Percentiles rank a stretch among this genome's conserved stretches.
phyloP scores from a whole-genome alignment of 2,329 filamentous ascomycete species.

The Arthrobotrys entomopaga region DNA sequence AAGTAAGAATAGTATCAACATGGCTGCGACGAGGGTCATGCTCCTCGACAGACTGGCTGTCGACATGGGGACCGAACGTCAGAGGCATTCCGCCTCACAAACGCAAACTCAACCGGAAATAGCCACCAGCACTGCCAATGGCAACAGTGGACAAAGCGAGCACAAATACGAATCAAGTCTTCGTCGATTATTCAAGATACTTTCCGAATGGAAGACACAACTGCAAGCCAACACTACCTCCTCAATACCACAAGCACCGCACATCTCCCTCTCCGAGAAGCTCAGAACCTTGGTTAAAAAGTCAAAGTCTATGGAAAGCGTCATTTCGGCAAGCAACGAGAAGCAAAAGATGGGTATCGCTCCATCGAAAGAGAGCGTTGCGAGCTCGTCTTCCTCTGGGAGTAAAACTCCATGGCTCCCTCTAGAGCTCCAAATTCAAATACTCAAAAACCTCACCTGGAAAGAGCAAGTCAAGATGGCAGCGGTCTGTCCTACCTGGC shows the following conservation, averaged over 20 bases:
- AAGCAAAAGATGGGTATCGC: conserved; percentile 29
- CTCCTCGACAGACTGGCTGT: conserved; percentile 33
- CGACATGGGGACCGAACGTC: conserved; percentile 15
- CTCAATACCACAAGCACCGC: not conserved
- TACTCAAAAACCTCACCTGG: conserved; percentile 44
- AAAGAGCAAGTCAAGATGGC: conserved; percentile 44
- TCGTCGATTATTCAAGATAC: conserved; percentile 38
- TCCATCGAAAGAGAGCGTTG: conserved; percentile 8
- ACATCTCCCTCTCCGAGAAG: conserved; percentile 21
- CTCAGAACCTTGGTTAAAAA: conserved; percentile 19
- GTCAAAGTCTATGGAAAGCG: conserved; percentile 23
- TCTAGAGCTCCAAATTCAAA: conserved; percentile 46
- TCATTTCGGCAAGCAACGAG: not conserved
- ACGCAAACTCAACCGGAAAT: conserved; percentile 10
- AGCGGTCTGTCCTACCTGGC: conserved; percentile 44
- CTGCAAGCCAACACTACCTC: not conserved
- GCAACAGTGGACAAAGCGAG: conserved; percentile 9
- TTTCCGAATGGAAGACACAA: conserved; percentile 43
- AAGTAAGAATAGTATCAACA: not conserved
- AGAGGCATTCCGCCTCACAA: not conserved
- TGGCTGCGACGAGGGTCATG: conserved; percentile 31
- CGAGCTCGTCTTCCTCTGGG: not conserved
- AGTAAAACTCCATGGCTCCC: conserved; percentile 36
- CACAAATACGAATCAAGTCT: conserved; percentile 35
- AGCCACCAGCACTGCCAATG: conserved; percentile 5